Evolutionary conservation across 176 grass and related monocot genomes (phyloP).

Genomic region (Lolium multiflorum): DNA sequence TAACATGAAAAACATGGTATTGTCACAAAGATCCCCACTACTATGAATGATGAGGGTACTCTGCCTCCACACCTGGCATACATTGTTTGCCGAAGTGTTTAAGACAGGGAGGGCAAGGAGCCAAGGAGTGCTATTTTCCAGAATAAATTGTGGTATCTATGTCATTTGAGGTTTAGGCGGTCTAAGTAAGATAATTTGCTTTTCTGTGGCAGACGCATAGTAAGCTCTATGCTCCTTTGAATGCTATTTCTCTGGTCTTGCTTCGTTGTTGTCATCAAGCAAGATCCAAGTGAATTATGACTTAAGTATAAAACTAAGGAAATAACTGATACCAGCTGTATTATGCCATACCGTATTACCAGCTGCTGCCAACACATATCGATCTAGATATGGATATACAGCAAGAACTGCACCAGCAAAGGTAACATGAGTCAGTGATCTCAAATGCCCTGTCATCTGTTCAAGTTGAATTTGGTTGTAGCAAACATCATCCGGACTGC

Average conservation of each 20-base stretch:
- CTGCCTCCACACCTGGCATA: not conserved
- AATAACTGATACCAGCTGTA: conserved; percentile 24
- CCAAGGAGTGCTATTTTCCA: conserved; percentile 19
- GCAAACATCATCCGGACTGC: conserved; percentile 66
- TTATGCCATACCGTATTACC: conserved; percentile 74
- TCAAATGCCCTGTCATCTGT: conserved; percentile 69
- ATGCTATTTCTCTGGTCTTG: conserved; percentile 18
- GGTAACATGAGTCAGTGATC: conserved; percentile 65
- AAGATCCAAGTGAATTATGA: conserved; percentile 34
- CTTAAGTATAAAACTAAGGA: conserved; percentile 29
- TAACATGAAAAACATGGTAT: not conserved
- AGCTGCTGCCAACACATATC: conserved; percentile 92
- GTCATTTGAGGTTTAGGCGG: not conserved
- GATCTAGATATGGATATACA: conserved; percentile 80
- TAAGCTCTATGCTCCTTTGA: conserved; percentile 2
- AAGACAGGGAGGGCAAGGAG: not conserved
- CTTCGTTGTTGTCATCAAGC: conserved; percentile 5
- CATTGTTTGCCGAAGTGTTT: conserved; percentile 3
- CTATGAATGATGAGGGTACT: not conserved
- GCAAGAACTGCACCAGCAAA: conserved; percentile 88
- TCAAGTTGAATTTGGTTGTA: conserved; percentile 72
- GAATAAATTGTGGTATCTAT: conserved; percentile 25
- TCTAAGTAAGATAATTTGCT: not conserved
- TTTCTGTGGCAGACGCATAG: not conserved
- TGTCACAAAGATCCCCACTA: conserved; percentile 13